Base-by-base conservation (phyloP, 2,329 filamentous ascomycete species). In the Fusarium newnesense region DNA sequence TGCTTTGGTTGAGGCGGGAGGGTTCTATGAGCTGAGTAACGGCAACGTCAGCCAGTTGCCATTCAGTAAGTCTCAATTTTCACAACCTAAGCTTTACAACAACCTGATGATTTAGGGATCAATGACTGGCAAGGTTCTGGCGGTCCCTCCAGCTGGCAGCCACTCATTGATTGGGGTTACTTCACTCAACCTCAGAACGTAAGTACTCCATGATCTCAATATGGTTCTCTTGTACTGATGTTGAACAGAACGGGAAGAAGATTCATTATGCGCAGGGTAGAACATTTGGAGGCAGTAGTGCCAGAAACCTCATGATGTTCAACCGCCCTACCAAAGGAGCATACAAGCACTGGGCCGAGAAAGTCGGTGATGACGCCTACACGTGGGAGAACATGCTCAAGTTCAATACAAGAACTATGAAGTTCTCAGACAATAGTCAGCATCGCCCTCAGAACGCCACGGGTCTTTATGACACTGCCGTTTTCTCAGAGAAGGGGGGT, bases 21-120 rank as follows among this genome's bases (percentile, higher is more conserved):
- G 59, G 1, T 61, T 61, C 13, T 61, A 61, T 44, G 59, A 61
- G 11, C 19, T 61, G n/a, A 61, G 59, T 11, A 61, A 61, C n/a
- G 49, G 49, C 2, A 56, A 57, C 28, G 32, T 61, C n/a, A 61
- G 59, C n/a, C 56, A 59, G 30, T 26, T 59, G 8, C 56, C 56
- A 2, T 59, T 59, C 9, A 49, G 56, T 59, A 50, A 4, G 56
- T 37, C 28, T 30, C 28, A 30, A 30, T 30, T 8, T 30, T 30
- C 28, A 30, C 8, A 30, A 30, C 28, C 28, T 30, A 10, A 10
- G 28, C 4, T 30, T 30, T 30, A 30, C 10, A 30, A 30, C 28
- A 30, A 30, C 8, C 28, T 30, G 30, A 30, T 18, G 4, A n/a
- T 7, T 13, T n/a, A 58, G 54, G 56, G 24, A 59, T 59, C 34